Evolutionary conservation across 306 rosid genomes (phyloP).

Genomic region (Senna tora): DNA sequence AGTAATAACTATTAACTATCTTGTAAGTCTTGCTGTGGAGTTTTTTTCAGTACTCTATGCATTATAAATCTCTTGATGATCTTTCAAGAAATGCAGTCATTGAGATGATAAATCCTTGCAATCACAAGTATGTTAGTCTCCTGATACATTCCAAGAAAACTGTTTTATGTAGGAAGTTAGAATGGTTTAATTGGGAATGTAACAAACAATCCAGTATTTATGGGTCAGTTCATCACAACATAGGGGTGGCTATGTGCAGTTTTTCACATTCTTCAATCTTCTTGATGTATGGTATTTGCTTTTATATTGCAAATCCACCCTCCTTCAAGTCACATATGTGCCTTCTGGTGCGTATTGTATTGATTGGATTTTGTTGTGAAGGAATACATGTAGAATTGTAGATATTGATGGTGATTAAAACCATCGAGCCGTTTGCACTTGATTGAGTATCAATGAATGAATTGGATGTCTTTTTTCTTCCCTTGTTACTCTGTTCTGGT

Average conservation of each 20-base stretch:
- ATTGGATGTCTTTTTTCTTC: not conserved
- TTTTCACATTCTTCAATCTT: constrained; percentile 6
- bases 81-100: not conserved
- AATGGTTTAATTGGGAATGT: constrained; percentile 2
- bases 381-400: too few species aligned
- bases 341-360: constrained; percentile 21
- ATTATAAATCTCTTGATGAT: not conserved
- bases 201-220: not conserved
- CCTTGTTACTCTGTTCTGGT: constrained; percentile 1
- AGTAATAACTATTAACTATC: not conserved
- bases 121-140: not conserved
- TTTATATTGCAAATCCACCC: constrained; percentile 3
- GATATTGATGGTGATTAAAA: too few species aligned
- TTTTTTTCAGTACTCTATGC: not conserved
- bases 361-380: not conserved
- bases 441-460: not conserved
- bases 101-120: not conserved
- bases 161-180: constrained; percentile 2
- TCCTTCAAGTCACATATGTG: constrained; percentile 1
- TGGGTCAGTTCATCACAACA: constrained; percentile 16
- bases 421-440: too few species aligned
- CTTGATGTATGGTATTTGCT: not conserved
- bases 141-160: not conserved
- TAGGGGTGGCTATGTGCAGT: constrained; percentile 8
- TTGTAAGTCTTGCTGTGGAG: not conserved